These are phyloP conservation scores for Tulasnella sp. DNA, from an alignment of 768 basidiomycete species.

Conservation along the genomic window DNA sequence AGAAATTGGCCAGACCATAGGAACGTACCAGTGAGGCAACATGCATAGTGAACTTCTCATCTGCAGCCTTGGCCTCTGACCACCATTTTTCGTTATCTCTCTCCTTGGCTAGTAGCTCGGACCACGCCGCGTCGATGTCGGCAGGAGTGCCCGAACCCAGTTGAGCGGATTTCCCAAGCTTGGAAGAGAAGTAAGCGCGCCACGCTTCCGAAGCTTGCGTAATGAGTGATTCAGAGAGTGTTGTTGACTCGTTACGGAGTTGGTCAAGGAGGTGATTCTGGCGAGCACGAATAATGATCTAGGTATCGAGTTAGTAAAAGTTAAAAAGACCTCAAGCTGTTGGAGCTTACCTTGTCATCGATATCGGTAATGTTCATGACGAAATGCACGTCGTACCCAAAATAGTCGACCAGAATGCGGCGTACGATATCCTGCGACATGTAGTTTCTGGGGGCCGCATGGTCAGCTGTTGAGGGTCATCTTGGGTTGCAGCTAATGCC, in stretches of 20 bases:
- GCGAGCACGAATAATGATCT: conserved; percentile 92
- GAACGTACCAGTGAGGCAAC: conserved; percentile 65
- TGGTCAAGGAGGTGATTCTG: conserved; percentile 54
- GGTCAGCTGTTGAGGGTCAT: background rate
- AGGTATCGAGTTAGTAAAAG: conserved; percentile 3
- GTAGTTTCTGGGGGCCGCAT: conserved; percentile 58
- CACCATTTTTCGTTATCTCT: conserved; percentile 49
- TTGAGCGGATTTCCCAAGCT: conserved; percentile 54
- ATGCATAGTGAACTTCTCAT: conserved; percentile 92
- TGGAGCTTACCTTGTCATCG: conserved; percentile 83
- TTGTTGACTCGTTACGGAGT: conserved; percentile 42
- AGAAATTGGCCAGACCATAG: background rate
- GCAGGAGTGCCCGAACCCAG: conserved; percentile 29
- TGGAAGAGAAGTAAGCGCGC: conserved; percentile 47
- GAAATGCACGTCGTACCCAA: conserved; percentile 94
- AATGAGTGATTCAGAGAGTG: conserved; percentile 49
- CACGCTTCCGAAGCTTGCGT: conserved; percentile 49
- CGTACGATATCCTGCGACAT: conserved; percentile 88
- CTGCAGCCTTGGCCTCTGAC: conserved; percentile 54
- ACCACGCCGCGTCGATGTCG: conserved; percentile 44
- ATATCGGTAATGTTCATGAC: conserved; percentile 99
- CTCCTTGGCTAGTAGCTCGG: conserved; percentile 37
- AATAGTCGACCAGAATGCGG: conserved; percentile 87
- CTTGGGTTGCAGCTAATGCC: background rate
- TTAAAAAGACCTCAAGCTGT: no score